phyloP scores from a whole-genome alignment of 306 rosid genomes.

The Vigna nakashimae region DNA sequence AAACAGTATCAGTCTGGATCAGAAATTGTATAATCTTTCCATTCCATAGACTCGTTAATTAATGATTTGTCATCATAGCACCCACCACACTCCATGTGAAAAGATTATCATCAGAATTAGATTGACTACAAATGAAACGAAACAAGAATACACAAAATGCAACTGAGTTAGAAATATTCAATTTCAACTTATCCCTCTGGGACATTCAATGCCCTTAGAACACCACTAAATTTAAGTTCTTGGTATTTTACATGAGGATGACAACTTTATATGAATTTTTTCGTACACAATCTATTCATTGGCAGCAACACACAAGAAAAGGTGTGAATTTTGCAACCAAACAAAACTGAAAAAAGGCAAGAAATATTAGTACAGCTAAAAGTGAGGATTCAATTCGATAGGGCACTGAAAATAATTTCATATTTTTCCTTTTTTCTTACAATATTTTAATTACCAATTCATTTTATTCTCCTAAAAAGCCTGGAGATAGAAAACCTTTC shows the following conservation, averaged over 20 bases:
- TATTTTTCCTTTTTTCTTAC: not conserved
- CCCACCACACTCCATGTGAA: not conserved
- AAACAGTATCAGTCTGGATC: not conserved
- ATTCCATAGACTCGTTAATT: not conserved
- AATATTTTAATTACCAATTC: not conserved
- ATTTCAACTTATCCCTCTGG: conserved; percentile 15
- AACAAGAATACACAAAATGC: conserved; percentile 19
- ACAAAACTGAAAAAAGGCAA: not conserved
- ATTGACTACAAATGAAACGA: conserved; percentile 8
- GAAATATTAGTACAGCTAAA: not conserved
- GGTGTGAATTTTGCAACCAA: not conserved
- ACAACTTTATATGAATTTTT: not conserved
- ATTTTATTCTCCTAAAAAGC: not conserved
- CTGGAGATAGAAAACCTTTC: conserved; percentile 5
- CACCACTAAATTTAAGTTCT: not conserved
- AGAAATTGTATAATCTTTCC: conserved; percentile 18
- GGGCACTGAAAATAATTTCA: conserved; percentile 3
- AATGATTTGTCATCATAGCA: conserved; percentile 18
- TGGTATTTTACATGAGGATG: not conserved
- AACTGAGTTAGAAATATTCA: not conserved
- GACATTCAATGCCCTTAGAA: not conserved
- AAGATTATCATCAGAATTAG: conserved; percentile 22
- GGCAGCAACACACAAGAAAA: conserved; percentile 2
- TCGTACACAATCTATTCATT: conserved; percentile 3
- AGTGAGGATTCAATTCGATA: not conserved